A percentile compares a stretch with the other conserved stretches of the same genome.
phyloP scores from a whole-genome alignment of 2,329 filamentous ascomycete genomes.

The Phaeosphaeria sp. region DNA sequence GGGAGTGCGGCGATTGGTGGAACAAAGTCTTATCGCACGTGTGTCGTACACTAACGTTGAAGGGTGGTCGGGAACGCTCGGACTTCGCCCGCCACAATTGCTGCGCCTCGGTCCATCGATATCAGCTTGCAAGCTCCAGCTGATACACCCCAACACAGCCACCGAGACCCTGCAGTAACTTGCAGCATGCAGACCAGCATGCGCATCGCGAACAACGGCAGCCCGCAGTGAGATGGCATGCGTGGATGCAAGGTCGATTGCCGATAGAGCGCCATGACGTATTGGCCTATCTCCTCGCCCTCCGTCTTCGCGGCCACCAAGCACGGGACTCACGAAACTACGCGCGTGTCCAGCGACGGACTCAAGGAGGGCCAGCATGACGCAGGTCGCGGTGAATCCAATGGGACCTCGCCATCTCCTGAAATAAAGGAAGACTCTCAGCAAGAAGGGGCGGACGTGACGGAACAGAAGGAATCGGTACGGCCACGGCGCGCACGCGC shows the following conservation, averaged over 20 bases:
- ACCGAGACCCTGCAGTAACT: constrained; percentile 30
- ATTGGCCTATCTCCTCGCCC: constrained; percentile 88
- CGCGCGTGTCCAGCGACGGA: constrained; percentile 68
- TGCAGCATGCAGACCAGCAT: constrained; percentile 19
- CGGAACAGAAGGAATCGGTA: constrained; percentile 2
- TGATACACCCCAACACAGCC: constrained; percentile 28
- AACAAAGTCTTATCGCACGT: not conserved
- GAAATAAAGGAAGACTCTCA: constrained; percentile 1
- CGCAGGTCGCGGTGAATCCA: not conserved
- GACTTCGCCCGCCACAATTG: constrained; percentile 13
- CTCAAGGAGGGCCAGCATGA: constrained; percentile 25
- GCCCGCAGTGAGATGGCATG: constrained; percentile 42
- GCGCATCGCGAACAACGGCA: constrained; percentile 26
- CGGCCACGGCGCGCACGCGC: no score
- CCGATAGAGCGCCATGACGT: constrained; percentile 67
- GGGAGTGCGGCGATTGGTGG: not conserved
- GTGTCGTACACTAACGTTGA: not conserved
- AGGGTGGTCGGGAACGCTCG: constrained; percentile 5
- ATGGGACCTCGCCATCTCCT: not conserved
- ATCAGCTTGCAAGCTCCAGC: constrained; percentile 4
- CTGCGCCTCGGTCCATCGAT: constrained; percentile 20
- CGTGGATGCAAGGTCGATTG: constrained; percentile 47
- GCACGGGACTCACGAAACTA: constrained; percentile 61
- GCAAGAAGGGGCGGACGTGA: constrained; percentile 17
- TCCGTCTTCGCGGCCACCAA: constrained; percentile 81